Evolutionary conservation across 2,329 filamentous ascomycete genomes (phyloP).

Genomic region (Cytospora schulzeri): DNA sequence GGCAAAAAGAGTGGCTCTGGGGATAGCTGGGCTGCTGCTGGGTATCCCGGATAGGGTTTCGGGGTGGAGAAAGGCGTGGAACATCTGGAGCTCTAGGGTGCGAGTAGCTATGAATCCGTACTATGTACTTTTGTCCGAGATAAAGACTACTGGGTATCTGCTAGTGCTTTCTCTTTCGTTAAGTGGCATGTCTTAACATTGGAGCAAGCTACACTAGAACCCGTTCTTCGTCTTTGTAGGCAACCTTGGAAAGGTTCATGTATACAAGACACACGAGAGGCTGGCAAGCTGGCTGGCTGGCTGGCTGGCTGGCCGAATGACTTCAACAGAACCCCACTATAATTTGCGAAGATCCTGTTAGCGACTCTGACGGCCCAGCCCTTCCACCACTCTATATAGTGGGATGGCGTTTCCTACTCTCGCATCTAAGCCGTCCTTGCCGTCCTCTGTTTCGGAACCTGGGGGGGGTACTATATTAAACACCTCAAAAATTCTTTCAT

Average conservation of each 20-base stretch:
- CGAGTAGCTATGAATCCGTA: not conserved
- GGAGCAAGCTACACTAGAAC: too few species aligned
- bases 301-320: not conserved
- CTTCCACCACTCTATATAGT: not conserved
- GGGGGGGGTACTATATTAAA: too few species aligned
- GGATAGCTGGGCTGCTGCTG: slow-evolving; percentile 4
- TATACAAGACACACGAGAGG: not conserved
- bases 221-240: too few species aligned
- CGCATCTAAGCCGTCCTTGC: not conserved
- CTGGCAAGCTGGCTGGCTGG: too few species aligned
- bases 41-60: slow-evolving; percentile 14
- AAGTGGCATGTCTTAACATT: not conserved
- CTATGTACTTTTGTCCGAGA: not conserved
- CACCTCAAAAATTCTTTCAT: too few species aligned
- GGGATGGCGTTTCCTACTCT: not conserved
- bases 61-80: not conserved
- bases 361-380: not conserved
- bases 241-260: too few species aligned
- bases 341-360: not conserved
- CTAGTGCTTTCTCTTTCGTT: not conserved
- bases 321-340: not conserved
- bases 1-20: slow-evolving; percentile 19
- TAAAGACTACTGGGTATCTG: not conserved
- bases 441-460: not conserved
- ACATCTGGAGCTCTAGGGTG: not conserved